Base-by-base conservation (phyloP, 1,284 basidiomycete genomes). In the Irpex sp. region DNA sequence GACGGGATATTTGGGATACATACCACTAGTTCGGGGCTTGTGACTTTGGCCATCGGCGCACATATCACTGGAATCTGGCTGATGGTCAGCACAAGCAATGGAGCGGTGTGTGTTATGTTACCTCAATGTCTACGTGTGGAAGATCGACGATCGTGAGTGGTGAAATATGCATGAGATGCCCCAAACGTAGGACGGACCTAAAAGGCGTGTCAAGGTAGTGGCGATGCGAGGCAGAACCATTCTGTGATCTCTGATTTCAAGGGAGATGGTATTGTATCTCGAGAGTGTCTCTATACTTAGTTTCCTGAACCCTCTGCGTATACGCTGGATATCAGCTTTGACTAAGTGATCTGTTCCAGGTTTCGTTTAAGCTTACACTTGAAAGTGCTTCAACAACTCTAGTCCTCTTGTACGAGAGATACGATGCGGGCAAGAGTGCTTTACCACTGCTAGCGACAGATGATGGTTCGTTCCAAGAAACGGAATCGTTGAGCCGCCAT, bases 1-100 rank as follows among this genome's bases (percentile, higher is more conserved):
- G 36, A n/a, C 17, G 19, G 8, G 13, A 44, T 34, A 34, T 66
- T 60, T 63, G 49, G 44, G 21, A 31, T n/a, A 58, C 68, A 13
- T 67, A 72, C 85, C 19, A 89, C 89, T 13, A 92, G 75, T 40
- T 76, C 74, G 47, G 86, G 87, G 74, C 87, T 85, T 65, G 82
- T 81, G 9, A 82, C 88, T 31, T 82, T 82, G 1, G 86, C 87
- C 91, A 93, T 92, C 3, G 89, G 82, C 5, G 84, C 84, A 17
- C 79, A 76, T 5, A 92, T 76, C 40, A 92, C 73, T 17, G 91
- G 91, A 6, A 82, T 79, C 59, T 76, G 75, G 40, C 86, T 77
- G 48, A n/a, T n/a, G 51, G 34, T 52, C 6, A 60, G 49, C 9
- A 54, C 76, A 87, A 87, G 63, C 8, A 59, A 40, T 6, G 36